Evolutionary conservation across 257 asterid species (phyloP), one percentile per base, ranked within the genome.

Genomic region (Jacaranda copaia): DNA sequence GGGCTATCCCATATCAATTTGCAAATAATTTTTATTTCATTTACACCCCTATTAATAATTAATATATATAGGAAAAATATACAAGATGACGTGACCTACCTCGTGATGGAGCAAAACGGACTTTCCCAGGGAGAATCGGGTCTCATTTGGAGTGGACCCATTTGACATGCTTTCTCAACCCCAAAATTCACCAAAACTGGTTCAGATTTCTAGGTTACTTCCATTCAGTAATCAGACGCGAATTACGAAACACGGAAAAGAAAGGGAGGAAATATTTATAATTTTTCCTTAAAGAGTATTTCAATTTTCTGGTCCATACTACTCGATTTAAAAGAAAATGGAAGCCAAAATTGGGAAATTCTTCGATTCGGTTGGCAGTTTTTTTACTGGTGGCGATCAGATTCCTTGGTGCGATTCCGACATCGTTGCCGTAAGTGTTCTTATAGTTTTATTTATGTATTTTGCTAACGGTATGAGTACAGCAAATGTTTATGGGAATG

Each of bases 381-480:
- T 94, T 74, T 94, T 94, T 85, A 68, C 86, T 83, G 90, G 97
- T 3, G 89, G 90, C 40, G 97, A 92, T 74, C 95, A 85, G 73
- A 89, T 94, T 67, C 98, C 98, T 1, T 92, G 94, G 97, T 87
- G 93, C 78, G 94, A 89, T 11, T 45, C 89, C 57, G 95, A 92
- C 59, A 81, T 88, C 79, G 87, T 92, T 64, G 83, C 80, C 61
- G 97, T 93, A 76, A 85, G 94, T 82, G 32, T 62, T 39, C 40
- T 20, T 53, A 10, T 68, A n/a, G 25, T 68, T 6, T 43, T 1
- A 42, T 49, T 3, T 52, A 5, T 8, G 8, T n/a, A 11, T 25
- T 15, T 68, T 2, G 1, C 56, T 69, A 16, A 48, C 20, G 58
- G 1, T 74, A 6, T 42, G 70, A 14, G 45, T 58, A 20, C 14